Evolutionary conservation across 768 basidiomycete species (phyloP).

Genomic region (Tricholomella constricta): DNA sequence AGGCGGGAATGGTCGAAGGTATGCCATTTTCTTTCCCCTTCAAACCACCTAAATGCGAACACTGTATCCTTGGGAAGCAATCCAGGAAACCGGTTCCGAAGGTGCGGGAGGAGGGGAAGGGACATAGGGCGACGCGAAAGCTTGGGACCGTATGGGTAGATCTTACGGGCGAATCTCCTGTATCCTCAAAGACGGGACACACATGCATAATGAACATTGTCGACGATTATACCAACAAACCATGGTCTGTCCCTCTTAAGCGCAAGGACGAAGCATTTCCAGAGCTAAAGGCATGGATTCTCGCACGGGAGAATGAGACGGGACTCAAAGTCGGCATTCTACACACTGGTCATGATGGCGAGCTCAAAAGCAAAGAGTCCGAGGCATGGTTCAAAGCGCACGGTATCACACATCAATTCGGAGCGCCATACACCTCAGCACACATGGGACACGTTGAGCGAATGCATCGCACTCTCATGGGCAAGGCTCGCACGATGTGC

Average conservation of each 20-base stretch:
- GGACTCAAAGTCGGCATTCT: not conserved
- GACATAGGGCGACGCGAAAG: slow-evolving; percentile 21
- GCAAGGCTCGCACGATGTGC: slow-evolving; percentile 26
- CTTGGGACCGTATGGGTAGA: slow-evolving; percentile 36
- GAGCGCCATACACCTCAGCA: slow-evolving; percentile 30
- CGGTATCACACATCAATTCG: slow-evolving; percentile 18
- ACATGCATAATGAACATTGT: slow-evolving; percentile 30
- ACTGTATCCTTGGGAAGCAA: slow-evolving; percentile 43
- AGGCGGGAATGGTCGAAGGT: slow-evolving; percentile 15
- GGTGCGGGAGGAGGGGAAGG: slow-evolving; percentile 18
- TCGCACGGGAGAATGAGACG: slow-evolving; percentile 20
- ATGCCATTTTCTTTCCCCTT: slow-evolving; percentile 22
- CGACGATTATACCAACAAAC: slow-evolving; percentile 29
- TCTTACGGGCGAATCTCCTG: slow-evolving; percentile 24
- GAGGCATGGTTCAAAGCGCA: slow-evolving; percentile 8
- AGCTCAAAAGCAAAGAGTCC: slow-evolving; percentile 17
- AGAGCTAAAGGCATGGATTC: slow-evolving; percentile 29
- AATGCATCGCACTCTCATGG: slow-evolving; percentile 30
- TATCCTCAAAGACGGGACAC: slow-evolving; percentile 19
- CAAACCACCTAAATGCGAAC: slow-evolving; percentile 28
- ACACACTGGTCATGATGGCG: slow-evolving; percentile 22
- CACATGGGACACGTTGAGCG: slow-evolving; percentile 37
- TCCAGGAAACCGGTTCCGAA: slow-evolving; percentile 32
- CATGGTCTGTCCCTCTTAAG: slow-evolving; percentile 34
- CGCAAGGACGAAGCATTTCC: slow-evolving; percentile 25